Evolutionary conservation across 179 eudicot species (phyloP).

Genomic region (Vitellaria paradoxa): DNA sequence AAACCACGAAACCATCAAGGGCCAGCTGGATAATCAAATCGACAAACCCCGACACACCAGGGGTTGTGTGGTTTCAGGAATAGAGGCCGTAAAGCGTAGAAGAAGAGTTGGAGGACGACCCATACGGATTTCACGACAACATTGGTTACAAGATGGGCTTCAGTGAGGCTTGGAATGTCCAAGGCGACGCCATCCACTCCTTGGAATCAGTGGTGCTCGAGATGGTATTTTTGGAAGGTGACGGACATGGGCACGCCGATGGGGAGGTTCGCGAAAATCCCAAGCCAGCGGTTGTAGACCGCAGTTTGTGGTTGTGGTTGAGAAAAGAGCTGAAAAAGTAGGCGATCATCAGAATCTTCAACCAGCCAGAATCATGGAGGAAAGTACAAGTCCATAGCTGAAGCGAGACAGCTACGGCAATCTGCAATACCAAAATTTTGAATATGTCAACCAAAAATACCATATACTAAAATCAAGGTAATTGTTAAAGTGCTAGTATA

Average conservation of each 20-base stretch:
- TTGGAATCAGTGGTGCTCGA: constrained; percentile 92
- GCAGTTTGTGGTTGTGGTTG: constrained; percentile 97
- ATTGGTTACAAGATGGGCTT: constrained; percentile 69
- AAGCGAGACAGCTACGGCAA: constrained; percentile 59
- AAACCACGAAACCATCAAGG: constrained; percentile 65
- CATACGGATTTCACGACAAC: constrained; percentile 70
- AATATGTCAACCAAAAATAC: not conserved
- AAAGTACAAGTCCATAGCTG: constrained; percentile 83
- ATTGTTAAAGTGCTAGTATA: not conserved
- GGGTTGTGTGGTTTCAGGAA: constrained; percentile 95
- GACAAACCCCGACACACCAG: constrained; percentile 80
- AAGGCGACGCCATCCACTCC: constrained; percentile 90
- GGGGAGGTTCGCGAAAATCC: constrained; percentile 94
- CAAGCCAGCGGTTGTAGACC: constrained; percentile 83
- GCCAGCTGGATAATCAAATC: constrained; percentile 59
- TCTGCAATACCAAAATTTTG: constrained; percentile 41
- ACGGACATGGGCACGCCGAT: constrained; percentile 94
- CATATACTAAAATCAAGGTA: not conserved
- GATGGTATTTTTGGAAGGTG: constrained; percentile 96
- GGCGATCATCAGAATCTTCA: constrained; percentile 56
- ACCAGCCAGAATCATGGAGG: constrained; percentile 48
- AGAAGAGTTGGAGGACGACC: constrained; percentile 89
- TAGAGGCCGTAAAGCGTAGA: constrained; percentile 84
- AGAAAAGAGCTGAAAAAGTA: constrained; percentile 91
- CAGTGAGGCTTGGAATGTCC: constrained; percentile 77